These are phyloP conservation scores for Phytophthora colocasiae DNA, from an alignment of 352 stramenopile species.

Conservation along the genomic window DNA sequence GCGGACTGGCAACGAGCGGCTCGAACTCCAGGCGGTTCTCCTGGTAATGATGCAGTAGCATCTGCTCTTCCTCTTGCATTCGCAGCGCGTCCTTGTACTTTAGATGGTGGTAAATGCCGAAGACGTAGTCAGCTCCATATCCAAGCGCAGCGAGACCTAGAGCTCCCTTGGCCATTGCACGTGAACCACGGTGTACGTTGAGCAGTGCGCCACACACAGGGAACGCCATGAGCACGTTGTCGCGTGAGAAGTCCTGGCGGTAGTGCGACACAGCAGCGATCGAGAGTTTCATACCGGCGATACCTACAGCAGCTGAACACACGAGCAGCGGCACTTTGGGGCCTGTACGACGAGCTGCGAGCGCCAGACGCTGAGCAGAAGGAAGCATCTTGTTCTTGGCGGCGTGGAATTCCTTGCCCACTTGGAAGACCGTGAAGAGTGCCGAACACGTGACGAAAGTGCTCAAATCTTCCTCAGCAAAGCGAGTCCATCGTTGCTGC, in stretches of 20 bases:
- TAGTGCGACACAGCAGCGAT: slow-evolving; percentile 51
- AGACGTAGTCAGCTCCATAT: slow-evolving; percentile 46
- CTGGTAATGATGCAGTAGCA: slow-evolving; percentile 12
- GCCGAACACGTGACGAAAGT: slow-evolving; percentile 41
- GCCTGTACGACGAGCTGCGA: slow-evolving; percentile 40
- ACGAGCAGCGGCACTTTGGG: slow-evolving; percentile 50
- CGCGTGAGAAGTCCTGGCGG: slow-evolving; percentile 64
- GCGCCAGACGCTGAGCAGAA: slow-evolving; percentile 26
- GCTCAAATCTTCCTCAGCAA: slow-evolving; percentile 54
- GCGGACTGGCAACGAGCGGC: slow-evolving; percentile 7
- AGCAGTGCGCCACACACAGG: slow-evolving; percentile 56
- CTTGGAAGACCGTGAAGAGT: slow-evolving; percentile 37
- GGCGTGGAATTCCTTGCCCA: slow-evolving; percentile 41
- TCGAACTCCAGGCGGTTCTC: slow-evolving; percentile 10
- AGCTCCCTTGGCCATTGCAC: slow-evolving; percentile 49
- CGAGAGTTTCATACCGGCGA: slow-evolving; percentile 67
- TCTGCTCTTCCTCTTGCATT: slow-evolving; percentile 25
- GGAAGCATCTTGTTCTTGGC: slow-evolving; percentile 15
- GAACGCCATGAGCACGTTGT: slow-evolving; percentile 59
- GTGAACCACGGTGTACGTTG: slow-evolving; percentile 47
- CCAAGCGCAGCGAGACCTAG: slow-evolving; percentile 47
- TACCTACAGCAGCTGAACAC: slow-evolving; percentile 49
- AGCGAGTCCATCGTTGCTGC: slow-evolving; percentile 49
- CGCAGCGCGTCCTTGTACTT: slow-evolving; percentile 35
- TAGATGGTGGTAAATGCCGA: slow-evolving; percentile 34